phyloP scores from a whole-genome alignment of 441 rosid genomes.

The Euphorbia neoarborescens region DNA sequence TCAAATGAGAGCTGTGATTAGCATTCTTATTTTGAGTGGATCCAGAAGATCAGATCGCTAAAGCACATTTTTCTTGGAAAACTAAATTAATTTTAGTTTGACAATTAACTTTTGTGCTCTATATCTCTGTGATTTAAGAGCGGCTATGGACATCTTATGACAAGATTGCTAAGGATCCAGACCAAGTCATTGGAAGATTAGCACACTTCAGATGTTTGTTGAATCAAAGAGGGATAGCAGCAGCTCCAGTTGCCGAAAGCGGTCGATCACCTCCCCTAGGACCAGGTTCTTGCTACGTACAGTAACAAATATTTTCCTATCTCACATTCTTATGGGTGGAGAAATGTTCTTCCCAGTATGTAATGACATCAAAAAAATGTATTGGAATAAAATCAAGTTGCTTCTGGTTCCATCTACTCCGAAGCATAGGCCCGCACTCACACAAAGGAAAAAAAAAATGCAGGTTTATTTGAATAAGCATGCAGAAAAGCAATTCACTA shows the following conservation, averaged over 20 bases:
- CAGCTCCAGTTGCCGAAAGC: constrained; percentile 44
- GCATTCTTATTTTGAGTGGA: constrained; percentile 11
- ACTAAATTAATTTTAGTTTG: background rate
- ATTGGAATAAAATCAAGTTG: constrained; percentile 4
- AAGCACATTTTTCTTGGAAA: background rate
- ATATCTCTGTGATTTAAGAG: constrained; percentile 31
- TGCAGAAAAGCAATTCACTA: background rate
- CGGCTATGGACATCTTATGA: constrained; percentile 56
- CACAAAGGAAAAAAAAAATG: background rate
- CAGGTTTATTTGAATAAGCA: background rate
- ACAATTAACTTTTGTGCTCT: background rate
- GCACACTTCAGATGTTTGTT: constrained; percentile 63
- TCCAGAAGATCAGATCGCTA: background rate
- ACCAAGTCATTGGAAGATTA: constrained; percentile 33
- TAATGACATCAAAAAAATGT: constrained; percentile 2
- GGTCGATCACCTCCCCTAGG: constrained; percentile 45
- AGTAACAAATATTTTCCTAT: constrained; percentile 20
- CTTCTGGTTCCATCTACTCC: constrained; percentile 4
- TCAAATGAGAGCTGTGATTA: background rate
- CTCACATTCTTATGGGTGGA: background rate
- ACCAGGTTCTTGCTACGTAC: constrained; percentile 59
- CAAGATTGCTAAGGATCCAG: constrained; percentile 38
- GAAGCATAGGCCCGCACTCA: background rate
- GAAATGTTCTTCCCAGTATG: background rate
- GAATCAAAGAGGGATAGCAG: constrained; percentile 66